Evolutionary conservation across 1,284 basidiomycete genomes (phyloP), one percentile per base, ranked within the genome.

Genomic region (Sanghuangporus baumii): DNA sequence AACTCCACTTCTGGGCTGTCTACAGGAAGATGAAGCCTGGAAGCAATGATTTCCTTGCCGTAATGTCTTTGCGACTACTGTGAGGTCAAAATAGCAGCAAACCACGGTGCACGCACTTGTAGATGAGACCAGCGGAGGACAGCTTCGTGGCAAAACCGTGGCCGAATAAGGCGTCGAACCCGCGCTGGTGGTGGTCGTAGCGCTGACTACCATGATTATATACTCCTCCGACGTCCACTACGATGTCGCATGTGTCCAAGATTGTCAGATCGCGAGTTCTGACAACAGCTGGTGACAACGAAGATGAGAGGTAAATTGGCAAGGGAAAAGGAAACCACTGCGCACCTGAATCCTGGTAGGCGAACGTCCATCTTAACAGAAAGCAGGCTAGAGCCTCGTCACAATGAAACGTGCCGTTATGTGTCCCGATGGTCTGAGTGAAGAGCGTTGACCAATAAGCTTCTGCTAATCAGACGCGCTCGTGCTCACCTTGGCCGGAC

Each of bases 181-280:
- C 95, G 55, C 96, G 86, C 74, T 99, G 97, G 72, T 99, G 96
- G 73, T 99, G 96, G 74, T 99, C 96, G 75, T 94, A 99, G 41
- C 91, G 83, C 65, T 89, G 84, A 64, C 79, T 84, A 57, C 77
- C 78, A 69, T 89, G 84, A 64, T 96, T 93, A 74, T 99, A 99
- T 18, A 92, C 83, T 8, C 93, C 96, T 16, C 97, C 96, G 61
- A 99, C 96, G 73, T 99, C 96, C 41, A 99, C 94, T n/a, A 99
- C 94, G 72, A 99, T 95, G 70, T 95, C 89, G 70, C 94, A 95
- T 3, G 85, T 81, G 66, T 90, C 88, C 60, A 99, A 84, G 57
- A 91, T 74, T 11, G 81, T 83, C 0, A 89, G 86, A 72, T 98
- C 94, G 59, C 96, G 85, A 52, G 86, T 91, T 43, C 94, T 85